phyloP scores from a whole-genome alignment of 768 basidiomycete species.

The Macrolepiota dolichaula region DNA sequence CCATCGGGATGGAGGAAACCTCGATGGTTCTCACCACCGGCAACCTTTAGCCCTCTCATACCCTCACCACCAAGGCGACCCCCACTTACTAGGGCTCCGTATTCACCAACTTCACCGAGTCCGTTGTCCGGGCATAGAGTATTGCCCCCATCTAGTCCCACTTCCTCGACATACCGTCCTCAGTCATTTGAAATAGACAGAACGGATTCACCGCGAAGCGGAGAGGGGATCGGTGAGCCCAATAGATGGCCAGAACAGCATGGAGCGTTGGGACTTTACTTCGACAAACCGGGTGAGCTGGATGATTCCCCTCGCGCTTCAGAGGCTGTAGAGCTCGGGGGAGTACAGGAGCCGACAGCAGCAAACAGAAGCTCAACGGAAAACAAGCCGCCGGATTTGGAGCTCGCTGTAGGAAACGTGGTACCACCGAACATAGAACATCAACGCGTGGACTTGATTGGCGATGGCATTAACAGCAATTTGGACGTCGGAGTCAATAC shows the following conservation, averaged over 20 bases:
- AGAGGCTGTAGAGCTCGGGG: no score
- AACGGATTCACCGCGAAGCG: not conserved
- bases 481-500: not conserved
- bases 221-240: no score
- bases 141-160: not conserved
- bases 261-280: not conserved
- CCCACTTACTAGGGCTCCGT: not conserved
- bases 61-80: not conserved
- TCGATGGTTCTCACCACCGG: not conserved
- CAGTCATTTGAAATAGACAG: not conserved
- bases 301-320: not conserved
- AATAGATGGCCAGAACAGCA: not conserved
- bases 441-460: not conserved
- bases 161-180: no score
- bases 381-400: not conserved
- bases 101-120: not conserved
- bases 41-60: not conserved
- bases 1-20: not conserved
- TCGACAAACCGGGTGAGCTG: not conserved
- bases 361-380: not conserved
- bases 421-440: not conserved
- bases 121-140: not conserved
- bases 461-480: not conserved
- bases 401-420: not conserved
- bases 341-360: not conserved